Base-by-base conservation (phyloP, 1,284 basidiomycete genomes). In the Laetiporus sulphureus region DNA sequence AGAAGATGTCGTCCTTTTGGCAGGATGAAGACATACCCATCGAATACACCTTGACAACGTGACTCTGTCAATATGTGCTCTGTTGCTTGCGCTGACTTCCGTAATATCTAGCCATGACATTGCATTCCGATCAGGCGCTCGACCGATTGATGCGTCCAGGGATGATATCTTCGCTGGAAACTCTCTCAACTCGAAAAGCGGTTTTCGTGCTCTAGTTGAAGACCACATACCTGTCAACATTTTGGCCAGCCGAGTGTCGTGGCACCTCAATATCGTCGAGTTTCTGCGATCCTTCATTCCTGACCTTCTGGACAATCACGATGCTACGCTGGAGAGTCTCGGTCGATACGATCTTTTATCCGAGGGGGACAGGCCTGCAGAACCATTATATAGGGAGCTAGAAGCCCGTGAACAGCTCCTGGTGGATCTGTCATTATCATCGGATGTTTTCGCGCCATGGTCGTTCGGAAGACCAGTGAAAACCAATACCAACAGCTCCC, bases 1-100 rank as follows among this genome's bases (percentile, higher is more conserved):
- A 77, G 21, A 66, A 59, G 25, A 69, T 84, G 51, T 69, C 76
- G 1, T 59, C 59, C 3, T 73, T 75, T 47, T 80, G 76, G 75
- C 73, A 77, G 50, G 65, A 65, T 15, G 48, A 58, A 3, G 71
- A 77, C 40, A 59, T 55, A 24, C 65, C 68, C 2, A 49, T 66
- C 1, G 75, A 80, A 20, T 64, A 75, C 41, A 64, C 78, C 47
- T 48, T 83, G 23, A 88, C 80, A 23, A 71, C 66, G 84, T 77
- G 45, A 47, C 62, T 59, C 20, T 41, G 20, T 21, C 13, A 24
- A 18, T 19, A 27, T n/a, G 38, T 36, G 19, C n/a, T 32, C 36
- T 29, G 18, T 49, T 4, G 45, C 32, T 21, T 30, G 16, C 42
- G 2, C 30, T 44, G 31, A 42, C 44, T 35, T 29, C 20, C 34